Evolutionary conservation across 257 asterid species (phyloP).

Genomic region (Lycium barbarum): DNA sequence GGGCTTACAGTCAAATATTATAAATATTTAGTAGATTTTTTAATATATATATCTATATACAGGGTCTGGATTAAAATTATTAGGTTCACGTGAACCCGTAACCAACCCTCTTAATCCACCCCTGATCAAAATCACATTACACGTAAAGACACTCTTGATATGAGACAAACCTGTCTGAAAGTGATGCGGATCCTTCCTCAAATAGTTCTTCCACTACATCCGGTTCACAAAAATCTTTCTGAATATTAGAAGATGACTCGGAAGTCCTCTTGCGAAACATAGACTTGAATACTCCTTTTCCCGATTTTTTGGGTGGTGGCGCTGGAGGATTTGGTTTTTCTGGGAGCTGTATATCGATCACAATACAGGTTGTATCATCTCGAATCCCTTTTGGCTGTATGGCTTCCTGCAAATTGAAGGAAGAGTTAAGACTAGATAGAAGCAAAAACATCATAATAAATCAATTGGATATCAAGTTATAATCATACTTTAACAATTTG

Average conservation of each 20-base stretch:
- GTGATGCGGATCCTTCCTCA: slow-evolving; percentile 95
- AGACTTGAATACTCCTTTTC: slow-evolving; percentile 77
- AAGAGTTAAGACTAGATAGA: slow-evolving; percentile 27
- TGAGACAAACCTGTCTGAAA: slow-evolving; percentile 76
- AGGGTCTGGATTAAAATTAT: no score
- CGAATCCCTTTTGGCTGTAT: slow-evolving; percentile 82
- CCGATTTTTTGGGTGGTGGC: slow-evolving; percentile 73
- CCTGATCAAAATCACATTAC: not conserved
- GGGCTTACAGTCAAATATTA: no score
- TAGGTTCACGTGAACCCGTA: no score
- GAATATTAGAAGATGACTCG: slow-evolving; percentile 63
- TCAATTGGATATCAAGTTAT: slow-evolving; percentile 4
- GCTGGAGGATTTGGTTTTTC: slow-evolving; percentile 68
- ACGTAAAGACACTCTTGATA: not conserved
- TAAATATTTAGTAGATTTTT: no score
- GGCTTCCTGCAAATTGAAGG: slow-evolving; percentile 68
- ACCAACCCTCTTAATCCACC: no score
- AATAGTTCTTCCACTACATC: slow-evolving; percentile 85
- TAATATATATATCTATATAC: no score
- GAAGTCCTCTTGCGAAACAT: slow-evolving; percentile 78
- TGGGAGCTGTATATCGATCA: slow-evolving; percentile 77
- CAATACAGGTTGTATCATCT: slow-evolving; percentile 99
- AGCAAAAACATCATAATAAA: slow-evolving; percentile 1
- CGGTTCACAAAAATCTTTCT: slow-evolving; percentile 66
- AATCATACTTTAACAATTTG: slow-evolving; percentile 80